These are phyloP conservation scores for Cystobasidiaceae sp. DNA, from an alignment of 1,284 basidiomycete species.

Conservation along the genomic window DNA sequence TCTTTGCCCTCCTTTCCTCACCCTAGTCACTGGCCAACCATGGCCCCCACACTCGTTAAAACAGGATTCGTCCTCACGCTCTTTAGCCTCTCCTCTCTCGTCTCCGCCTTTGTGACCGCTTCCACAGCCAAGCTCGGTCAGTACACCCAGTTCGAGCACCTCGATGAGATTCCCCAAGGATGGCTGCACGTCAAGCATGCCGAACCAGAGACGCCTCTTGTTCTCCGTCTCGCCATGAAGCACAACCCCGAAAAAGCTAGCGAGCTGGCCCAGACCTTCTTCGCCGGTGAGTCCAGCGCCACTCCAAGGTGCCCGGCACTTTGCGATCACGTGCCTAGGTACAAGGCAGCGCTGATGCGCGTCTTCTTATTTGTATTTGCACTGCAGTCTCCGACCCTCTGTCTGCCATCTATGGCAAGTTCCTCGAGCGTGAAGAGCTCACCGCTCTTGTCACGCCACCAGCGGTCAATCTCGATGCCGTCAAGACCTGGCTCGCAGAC, in stretches of 20 bases:
- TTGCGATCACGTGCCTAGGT: neutral
- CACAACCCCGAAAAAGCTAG: neutral
- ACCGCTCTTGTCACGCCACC: neutral
- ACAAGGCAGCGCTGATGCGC: neutral
- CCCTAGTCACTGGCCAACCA: neutral
- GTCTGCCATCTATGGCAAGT: slow-evolving; percentile 51
- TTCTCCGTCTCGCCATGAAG: neutral
- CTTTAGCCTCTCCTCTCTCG: neutral
- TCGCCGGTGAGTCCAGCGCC: neutral
- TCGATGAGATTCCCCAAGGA: neutral
- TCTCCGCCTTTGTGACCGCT: neutral
- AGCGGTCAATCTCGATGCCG: slow-evolving; percentile 47
- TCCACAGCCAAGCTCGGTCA: neutral
- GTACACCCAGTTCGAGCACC: neutral
- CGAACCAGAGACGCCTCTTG: neutral
- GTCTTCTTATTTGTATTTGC: neutral
- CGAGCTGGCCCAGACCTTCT: neutral
- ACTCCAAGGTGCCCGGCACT: too few species aligned
- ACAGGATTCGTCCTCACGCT: neutral
- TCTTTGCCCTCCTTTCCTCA: too few species aligned
- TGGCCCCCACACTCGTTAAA: neutral
- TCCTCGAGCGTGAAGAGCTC: slow-evolving; percentile 53
- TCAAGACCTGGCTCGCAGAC: neutral
- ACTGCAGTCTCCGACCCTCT: slow-evolving; percentile 56
- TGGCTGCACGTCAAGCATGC: neutral